Conservation (phyloP, 352 stramenopile genomes). For the Phytopythium sindhum region DNA sequence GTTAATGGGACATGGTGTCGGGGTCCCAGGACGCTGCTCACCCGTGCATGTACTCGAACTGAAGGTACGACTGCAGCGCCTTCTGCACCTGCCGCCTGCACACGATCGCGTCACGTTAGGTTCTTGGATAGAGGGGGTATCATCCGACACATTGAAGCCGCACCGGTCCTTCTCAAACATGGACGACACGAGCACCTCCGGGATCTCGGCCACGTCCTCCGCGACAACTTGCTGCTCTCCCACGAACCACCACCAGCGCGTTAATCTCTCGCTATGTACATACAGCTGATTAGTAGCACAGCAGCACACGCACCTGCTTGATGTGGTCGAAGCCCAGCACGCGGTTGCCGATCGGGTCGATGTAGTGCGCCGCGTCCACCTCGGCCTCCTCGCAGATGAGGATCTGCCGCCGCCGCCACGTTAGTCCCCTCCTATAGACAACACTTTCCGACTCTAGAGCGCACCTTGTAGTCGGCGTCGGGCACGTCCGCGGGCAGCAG, state of each 20-base stretch:
- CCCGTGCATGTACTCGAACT: slow-evolving; percentile 84
- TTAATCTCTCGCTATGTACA: too few species aligned
- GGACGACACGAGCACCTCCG: slow-evolving; percentile 24
- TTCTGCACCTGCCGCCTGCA: slow-evolving; percentile 53
- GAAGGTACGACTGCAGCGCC: slow-evolving; percentile 71
- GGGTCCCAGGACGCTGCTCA: slow-evolving; percentile 22
- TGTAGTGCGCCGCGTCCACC: slow-evolving; percentile 80
- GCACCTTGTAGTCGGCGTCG: slow-evolving; percentile 75
- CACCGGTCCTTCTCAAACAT: slow-evolving; percentile 74
- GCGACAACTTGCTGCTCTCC: slow-evolving; percentile 35
- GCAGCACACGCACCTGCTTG: slow-evolving; percentile 21
- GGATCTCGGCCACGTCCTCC: slow-evolving; percentile 49
- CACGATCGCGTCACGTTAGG: not conserved
- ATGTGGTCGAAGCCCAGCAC: slow-evolving; percentile 88
- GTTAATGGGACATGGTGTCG: too few species aligned
- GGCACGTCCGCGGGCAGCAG: slow-evolving; percentile 61
- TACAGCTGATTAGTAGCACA: too few species aligned
- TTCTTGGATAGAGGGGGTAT: not conserved
- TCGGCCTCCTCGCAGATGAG: slow-evolving; percentile 80
- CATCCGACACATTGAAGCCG: not conserved
- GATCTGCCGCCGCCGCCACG: slow-evolving; percentile 28
- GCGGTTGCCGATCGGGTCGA: slow-evolving; percentile 72
- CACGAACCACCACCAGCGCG: too few species aligned
- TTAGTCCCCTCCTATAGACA: slow-evolving; percentile 4
- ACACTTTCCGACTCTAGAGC: not conserved